Conservation (phyloP, 768 basidiomycete species). For the Suillus cothurnatus region DNA sequence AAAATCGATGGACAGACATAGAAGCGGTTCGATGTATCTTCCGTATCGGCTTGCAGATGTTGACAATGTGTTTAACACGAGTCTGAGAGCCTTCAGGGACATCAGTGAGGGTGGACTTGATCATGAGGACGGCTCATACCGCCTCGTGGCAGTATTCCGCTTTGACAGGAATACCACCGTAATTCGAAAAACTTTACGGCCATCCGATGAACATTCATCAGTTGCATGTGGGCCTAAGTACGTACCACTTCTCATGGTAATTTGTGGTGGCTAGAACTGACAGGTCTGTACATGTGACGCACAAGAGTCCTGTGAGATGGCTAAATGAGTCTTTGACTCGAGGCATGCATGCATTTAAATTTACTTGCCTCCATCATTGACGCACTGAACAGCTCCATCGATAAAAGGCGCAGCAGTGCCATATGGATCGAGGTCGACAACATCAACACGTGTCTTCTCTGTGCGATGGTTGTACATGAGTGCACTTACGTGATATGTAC, state of each 20-base stretch:
- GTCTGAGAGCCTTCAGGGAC: slow-evolving; percentile 73
- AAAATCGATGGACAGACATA: slow-evolving; percentile 95
- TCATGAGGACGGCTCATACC: slow-evolving; percentile 45
- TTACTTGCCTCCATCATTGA: slow-evolving; percentile 82
- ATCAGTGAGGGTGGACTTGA: slow-evolving; percentile 5
- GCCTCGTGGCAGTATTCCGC: slow-evolving; percentile 97
- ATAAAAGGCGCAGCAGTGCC: slow-evolving; percentile 97
- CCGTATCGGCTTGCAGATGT: slow-evolving; percentile 92
- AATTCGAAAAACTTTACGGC: slow-evolving; percentile 80
- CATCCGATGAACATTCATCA: background rate
- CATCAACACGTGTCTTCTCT: slow-evolving; percentile 77
- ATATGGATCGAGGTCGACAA: slow-evolving; percentile 97
- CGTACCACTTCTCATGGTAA: slow-evolving; percentile 94
- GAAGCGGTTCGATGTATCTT: slow-evolving; percentile 83
- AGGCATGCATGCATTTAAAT: background rate
- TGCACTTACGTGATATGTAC: slow-evolving; percentile 48
- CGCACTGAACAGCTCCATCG: slow-evolving; percentile 88
- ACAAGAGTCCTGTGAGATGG: slow-evolving; percentile 70
- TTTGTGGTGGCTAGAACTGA: slow-evolving; percentile 92
- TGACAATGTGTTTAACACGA: slow-evolving; percentile 86
- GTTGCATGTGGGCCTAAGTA: background rate
- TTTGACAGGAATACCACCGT: slow-evolving; percentile 87
- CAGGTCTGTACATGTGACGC: slow-evolving; percentile 96
- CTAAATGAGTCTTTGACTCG: slow-evolving; percentile 1
- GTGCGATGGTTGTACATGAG: slow-evolving; percentile 90